phyloP scores from a whole-genome alignment of 2,329 filamentous ascomycete species.

The Penicillium sp. region DNA sequence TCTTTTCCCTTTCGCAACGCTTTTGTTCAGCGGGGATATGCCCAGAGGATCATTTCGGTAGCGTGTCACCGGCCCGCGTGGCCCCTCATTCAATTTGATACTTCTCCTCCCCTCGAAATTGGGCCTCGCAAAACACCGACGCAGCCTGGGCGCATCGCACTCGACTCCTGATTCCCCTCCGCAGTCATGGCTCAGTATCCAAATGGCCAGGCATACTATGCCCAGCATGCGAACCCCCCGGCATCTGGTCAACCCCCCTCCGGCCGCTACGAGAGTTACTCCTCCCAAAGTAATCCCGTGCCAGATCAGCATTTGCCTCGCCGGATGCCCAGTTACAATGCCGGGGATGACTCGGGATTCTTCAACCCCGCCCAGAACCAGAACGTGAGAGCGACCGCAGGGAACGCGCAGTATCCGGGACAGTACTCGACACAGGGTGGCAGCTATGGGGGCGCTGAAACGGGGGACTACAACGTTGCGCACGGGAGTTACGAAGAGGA shows the following conservation, averaged over 20 bases:
- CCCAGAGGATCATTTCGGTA: not conserved
- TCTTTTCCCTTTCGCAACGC: not conserved
- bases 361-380: conserved; percentile 37
- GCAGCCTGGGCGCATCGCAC: not conserved
- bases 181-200: conserved; percentile 58
- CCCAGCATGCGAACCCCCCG: conserved; percentile 34
- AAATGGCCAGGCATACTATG: conserved; percentile 53
- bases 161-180: not conserved
- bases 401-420: conserved; percentile 36
- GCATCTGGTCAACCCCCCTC: conserved; percentile 31
- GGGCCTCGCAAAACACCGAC: not conserved
- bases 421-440: conserved; percentile 38
- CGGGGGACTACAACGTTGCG: conserved; percentile 25
- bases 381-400: conserved; percentile 37
- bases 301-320: conserved; percentile 46
- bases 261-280: conserved; percentile 44
- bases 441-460: conserved; percentile 39
- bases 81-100: conserved; percentile 6
- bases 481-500: conserved; percentile 32
- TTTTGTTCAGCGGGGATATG: conserved; percentile 4
- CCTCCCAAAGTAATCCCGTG: conserved; percentile 42
- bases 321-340: conserved; percentile 72
- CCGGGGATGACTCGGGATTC: conserved; percentile 69
- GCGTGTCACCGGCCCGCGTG: conserved; percentile 8
- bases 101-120: not conserved